Percentiles rank a stretch among this genome's conserved stretches.
Conservation (phyloP, 2,329 filamentous ascomycete species). For the Botryosphaeria dothidea region DNA sequence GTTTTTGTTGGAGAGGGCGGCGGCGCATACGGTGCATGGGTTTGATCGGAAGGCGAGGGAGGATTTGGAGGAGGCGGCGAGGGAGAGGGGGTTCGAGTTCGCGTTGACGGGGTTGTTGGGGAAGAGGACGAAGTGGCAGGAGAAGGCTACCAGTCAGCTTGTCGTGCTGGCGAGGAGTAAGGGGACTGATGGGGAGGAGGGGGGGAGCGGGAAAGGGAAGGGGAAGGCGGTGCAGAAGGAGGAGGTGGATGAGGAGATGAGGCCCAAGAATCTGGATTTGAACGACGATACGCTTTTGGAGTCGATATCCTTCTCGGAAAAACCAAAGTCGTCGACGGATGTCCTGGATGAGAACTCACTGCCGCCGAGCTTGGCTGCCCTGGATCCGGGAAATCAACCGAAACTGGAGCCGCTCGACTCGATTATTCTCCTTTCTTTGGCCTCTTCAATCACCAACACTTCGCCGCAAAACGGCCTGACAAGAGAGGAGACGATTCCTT, state of each 20-base stretch:
- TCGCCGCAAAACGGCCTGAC: constrained; percentile 83
- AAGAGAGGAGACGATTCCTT: constrained; percentile 90
- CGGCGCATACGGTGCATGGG: constrained; percentile 81
- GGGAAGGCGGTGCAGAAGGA: background rate
- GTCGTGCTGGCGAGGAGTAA: constrained; percentile 85
- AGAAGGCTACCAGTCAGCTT: constrained; percentile 80
- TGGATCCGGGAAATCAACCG: constrained; percentile 81
- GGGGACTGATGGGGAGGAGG: constrained; percentile 23
- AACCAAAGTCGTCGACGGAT: constrained; percentile 43
- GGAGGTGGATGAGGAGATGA: background rate
- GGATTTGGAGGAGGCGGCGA: constrained; percentile 68
- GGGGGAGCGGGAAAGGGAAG: constrained; percentile 20
- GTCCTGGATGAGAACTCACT: constrained; percentile 53
- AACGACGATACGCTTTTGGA: constrained; percentile 95
- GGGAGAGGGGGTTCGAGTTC: constrained; percentile 72
- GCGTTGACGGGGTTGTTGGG: constrained; percentile 83
- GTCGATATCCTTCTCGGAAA: constrained; percentile 74
- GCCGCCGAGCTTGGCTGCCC: constrained; percentile 59
- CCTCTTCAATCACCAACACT: constrained; percentile 88
- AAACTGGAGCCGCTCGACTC: constrained; percentile 81
- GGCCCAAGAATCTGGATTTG: constrained; percentile 70
- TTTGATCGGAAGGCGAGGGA: constrained; percentile 73
- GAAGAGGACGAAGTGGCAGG: constrained; percentile 79
- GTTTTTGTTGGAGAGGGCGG: constrained; percentile 79
- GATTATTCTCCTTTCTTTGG: constrained; percentile 75